These are phyloP conservation scores for Asterochloris erici DNA, from an alignment of 139 green algal genomes.

Conservation along the genomic window DNA sequence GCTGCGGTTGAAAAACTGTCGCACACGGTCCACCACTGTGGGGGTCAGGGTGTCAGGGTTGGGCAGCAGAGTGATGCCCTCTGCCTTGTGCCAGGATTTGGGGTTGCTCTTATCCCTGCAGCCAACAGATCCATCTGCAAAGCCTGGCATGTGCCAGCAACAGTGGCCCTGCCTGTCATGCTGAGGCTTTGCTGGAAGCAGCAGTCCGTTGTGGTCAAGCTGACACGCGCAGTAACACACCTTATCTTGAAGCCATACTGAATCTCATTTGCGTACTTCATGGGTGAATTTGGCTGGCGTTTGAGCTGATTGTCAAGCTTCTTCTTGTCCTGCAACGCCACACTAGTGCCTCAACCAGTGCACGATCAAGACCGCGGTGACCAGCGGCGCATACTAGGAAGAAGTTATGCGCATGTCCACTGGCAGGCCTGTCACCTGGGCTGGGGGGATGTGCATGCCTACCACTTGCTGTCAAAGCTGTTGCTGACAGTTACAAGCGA, in stretches of 20 bases:
- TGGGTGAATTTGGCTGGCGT: not conserved
- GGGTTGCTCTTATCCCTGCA: conserved; percentile 21
- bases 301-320: conserved; percentile 15
- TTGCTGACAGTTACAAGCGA: no score
- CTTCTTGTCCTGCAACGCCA: conserved; percentile 2
- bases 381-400: no score
- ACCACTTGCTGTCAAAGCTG: no score
- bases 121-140: not conserved
- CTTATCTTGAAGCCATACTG: conserved; percentile 24
- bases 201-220: not conserved
- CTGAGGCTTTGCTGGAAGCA: no score
- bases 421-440: no score
- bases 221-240: not conserved
- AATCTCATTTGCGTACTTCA: conserved; percentile 11
- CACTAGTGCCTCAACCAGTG: not conserved
- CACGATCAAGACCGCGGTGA: no score
- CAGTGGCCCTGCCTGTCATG: no score
- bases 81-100: conserved; percentile 3
- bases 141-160: not conserved
- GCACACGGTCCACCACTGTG: not conserved
- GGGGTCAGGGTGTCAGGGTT: not conserved
- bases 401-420: no score
- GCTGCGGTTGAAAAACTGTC: not conserved
- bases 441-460: no score
- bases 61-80: conserved; percentile 16